Base-by-base conservation (phyloP, 2,329 filamentous ascomycete species). In the Fusarium kyushuense region DNA sequence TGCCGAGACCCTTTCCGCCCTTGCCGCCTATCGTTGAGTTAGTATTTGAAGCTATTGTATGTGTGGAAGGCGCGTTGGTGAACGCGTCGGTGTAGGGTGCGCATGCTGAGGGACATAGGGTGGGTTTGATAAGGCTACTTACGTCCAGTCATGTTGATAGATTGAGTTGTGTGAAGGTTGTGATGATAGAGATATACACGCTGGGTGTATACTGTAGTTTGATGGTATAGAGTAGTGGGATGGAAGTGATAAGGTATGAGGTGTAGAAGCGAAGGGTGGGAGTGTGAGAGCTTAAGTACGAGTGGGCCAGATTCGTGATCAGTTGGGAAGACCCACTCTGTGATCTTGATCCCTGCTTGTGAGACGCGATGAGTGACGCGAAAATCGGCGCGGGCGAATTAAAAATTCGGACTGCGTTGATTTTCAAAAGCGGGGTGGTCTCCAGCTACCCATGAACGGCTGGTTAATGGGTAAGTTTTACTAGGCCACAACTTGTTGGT, bases 1-100 rank as follows among this genome's bases (percentile, higher is more conserved):
- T 97, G 83, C 94, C 94, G 84, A 97, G 93, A 82, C 94, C 94
- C 90, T 97, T 97, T 81, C 94, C 94, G 84, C 94, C 94, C 87
- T 97, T 96, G 83, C 93, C 93, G 82, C 93, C 93, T 96, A 76
- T 67, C 14, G 69, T 72, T 68, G 74, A 72, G 84, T 89, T 77
- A 89, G 84, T 79, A 76, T 86, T 86, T 85, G 86, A 79, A 82
- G 82, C 88, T 88, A 71, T 88, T 90, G 79, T 90, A 89, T 10
- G 19, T 49, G 47, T 6, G 10, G 12, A 13, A 6, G 11, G 89
- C 91, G 95, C 38, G 58, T 16, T 23, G n/a, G 12, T 9, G 5
- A 21, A 36, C 47, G 29, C 47, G 58, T 62, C 40, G 13, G 17
- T n/a, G 6, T 17, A 12, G 12, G 17, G 33, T 19, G 33, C 5